Base-by-base conservation (phyloP, 2,329 filamentous ascomycete species). In the Xylariaceae sp. region DNA sequence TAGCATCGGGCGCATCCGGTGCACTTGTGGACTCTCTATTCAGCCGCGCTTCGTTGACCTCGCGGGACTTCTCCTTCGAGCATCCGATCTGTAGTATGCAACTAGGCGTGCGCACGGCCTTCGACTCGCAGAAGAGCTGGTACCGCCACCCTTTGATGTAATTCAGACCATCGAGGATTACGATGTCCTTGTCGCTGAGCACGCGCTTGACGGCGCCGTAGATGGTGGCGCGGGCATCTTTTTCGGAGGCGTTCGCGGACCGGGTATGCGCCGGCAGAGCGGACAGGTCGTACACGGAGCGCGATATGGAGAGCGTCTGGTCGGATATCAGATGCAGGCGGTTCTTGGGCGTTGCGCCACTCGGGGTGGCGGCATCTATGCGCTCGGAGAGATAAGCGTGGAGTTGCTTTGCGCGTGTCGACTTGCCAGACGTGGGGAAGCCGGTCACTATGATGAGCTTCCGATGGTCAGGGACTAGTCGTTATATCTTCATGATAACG, bases 61-160 rank as follows among this genome's bases (percentile, higher is more conserved):
- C 68, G 57, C 70, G 71, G 2, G 82, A 80, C 57, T 69, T 70
- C n/a, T 83, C 80, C 3, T 74, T 70, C 7, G 74, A 66, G 59
- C 80, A 82, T 0, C 83, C 83, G 44, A 86, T 74, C 70, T 85
- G 83, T 59, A 94, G 74, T 54, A 94, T 83, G 65, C 87, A 91
- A 70, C 81, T 87, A 2, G 87, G 82, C 3, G 89, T 94, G 59
- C 85, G 76, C 51, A 88, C 74, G 47, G 89, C 89, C 72, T 94
- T 94, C 39, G 89, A 84, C 72, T 94, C 89, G 73, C 89, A 92
- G 70, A 86, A 87, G 27, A 95, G 76, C 75, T 95, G 89, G 69
- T 95, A 95, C 47, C 89, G 80, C 81, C 88, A 94, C 39, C 89
- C 89, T 71, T 94, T 94, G 73, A 95, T 95, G 72, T 94, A 95